These are phyloP conservation scores for Penicillium roqueforti DNA, from an alignment of 495 filamentous ascomycete genomes.

Conservation along the genomic window DNA sequence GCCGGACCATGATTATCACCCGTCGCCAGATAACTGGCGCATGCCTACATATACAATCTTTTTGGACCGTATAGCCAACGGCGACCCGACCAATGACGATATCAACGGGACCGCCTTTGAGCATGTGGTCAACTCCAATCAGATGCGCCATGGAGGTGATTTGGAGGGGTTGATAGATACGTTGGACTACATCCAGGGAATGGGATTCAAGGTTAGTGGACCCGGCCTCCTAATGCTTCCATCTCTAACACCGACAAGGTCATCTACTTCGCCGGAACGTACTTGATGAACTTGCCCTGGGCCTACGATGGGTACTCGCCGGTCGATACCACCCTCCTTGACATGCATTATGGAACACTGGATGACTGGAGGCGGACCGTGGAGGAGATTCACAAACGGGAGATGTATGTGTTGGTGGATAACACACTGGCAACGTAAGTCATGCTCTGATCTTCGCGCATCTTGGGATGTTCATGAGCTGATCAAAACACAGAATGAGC, in stretches of 20 bases:
- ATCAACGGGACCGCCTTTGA: slow-evolving; percentile 23
- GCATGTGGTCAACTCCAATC: slow-evolving; percentile 35
- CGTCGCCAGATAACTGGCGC: slow-evolving; percentile 42
- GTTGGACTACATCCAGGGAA: slow-evolving; percentile 38
- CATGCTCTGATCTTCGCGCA: neutral
- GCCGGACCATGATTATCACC: slow-evolving; percentile 36
- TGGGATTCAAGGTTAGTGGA: slow-evolving; percentile 32
- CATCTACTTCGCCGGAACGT: slow-evolving; percentile 37
- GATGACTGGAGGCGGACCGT: slow-evolving; percentile 34
- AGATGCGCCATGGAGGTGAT: slow-evolving; percentile 40
- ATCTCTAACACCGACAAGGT: slow-evolving; percentile 14
- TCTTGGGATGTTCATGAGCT: neutral
- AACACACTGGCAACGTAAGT: slow-evolving; percentile 40
- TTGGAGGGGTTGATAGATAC: slow-evolving; percentile 32
- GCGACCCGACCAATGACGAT: slow-evolving; percentile 26
- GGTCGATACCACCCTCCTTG: slow-evolving; percentile 36
- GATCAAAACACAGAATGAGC: slow-evolving; percentile 30
- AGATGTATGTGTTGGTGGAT: slow-evolving; percentile 41
- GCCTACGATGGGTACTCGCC: slow-evolving; percentile 40
- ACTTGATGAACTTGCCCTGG: slow-evolving; percentile 41
- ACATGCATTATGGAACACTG: slow-evolving; percentile 36
- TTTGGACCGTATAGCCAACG: slow-evolving; percentile 39
- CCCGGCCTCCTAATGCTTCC: neutral
- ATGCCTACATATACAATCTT: slow-evolving; percentile 42
- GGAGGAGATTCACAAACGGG: slow-evolving; percentile 32